Base-by-base conservation (phyloP, 306 rosid genomes). In the Lathyrus aphaca region DNA sequence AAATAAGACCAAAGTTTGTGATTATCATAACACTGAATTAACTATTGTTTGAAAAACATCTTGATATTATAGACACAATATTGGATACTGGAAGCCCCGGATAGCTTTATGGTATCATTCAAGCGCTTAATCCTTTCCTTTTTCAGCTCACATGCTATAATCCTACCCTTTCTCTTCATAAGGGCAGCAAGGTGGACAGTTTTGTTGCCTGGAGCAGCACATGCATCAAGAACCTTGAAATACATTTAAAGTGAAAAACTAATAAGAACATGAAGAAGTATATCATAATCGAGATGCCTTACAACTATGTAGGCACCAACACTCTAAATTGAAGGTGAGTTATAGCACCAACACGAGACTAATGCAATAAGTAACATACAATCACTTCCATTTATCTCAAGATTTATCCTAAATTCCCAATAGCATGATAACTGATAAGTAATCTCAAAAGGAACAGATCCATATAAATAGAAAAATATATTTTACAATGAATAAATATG, bases 151-250 rank as follows among this genome's bases (percentile, higher is more conserved):
- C 96, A 94, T 25, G 99, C 96, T 21, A 87, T 68, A 58, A 91
- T 66, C 79, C 83, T 86, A 63, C 97, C 96, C 80, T 84, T 82
- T 64, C 86, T 86, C 72, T 73, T 82, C 96, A 94, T 82, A 62
- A 88, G 92, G 74, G 99, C 93, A 25, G 97, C 96, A 65, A 91
- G 88, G 83, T 91, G 99, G 65, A 88, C 91, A 17, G 99, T 91
- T 82, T 91, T 94, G 86, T 94, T 94, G 73, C 99, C 97, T 8
- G 97, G 99, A 23, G 99, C 96, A 25, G 97, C 87, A 75, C 97
- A 88, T 62, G 96, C 97, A 84, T 91, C 96, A 66, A 94, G 84
- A 81, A 94, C 95, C 99, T 94, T 71, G 85, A 85, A 71, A 71
- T 63, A 83, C 71, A 77, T 64, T 69, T 29, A 14, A 69, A 72